Evolutionary conservation across 352 stramenopile species (phyloP).

Genomic region (Pythium aphanidermatum): DNA sequence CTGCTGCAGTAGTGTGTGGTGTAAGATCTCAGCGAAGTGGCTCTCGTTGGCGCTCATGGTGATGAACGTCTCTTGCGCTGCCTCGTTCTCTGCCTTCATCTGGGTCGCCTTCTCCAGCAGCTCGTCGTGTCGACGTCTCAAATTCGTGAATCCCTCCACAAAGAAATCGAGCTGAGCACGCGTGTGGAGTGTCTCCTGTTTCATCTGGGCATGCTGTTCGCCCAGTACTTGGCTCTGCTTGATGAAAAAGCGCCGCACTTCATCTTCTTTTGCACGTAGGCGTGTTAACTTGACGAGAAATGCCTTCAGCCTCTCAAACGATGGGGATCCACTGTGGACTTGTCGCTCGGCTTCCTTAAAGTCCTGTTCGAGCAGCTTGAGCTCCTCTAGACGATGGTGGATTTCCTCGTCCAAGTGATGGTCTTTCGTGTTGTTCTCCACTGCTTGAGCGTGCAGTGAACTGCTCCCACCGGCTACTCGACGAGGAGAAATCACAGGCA

Average conservation of each 20-base stretch:
- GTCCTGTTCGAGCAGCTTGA: constrained; percentile 39
- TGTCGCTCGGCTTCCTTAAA: constrained; percentile 59
- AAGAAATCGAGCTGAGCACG: constrained; percentile 72
- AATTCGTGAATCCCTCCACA: constrained; percentile 63
- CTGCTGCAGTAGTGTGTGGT: constrained; percentile 36
- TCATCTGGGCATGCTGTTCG: constrained; percentile 50
- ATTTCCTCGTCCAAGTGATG: constrained; percentile 63
- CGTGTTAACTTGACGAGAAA: constrained; percentile 60
- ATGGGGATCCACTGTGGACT: constrained; percentile 45
- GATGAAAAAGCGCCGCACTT: constrained; percentile 44
- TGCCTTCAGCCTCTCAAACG: constrained; percentile 73
- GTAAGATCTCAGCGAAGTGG: constrained; percentile 45
- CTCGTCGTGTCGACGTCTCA: constrained; percentile 56
- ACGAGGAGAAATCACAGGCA: constrained; percentile 34
- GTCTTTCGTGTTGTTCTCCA: constrained; percentile 24
- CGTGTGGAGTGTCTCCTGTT: constrained; percentile 53
- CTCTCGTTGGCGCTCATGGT: constrained; percentile 53
- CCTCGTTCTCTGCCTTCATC: constrained; percentile 60
- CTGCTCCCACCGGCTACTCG: too few relatives aligned
- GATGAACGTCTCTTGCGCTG: constrained; percentile 44
- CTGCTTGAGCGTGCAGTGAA: constrained; percentile 7
- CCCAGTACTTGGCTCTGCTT: constrained; percentile 40
- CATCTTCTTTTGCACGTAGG: constrained; percentile 55
- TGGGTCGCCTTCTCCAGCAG: constrained; percentile 44
- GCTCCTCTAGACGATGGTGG: constrained; percentile 24